These are phyloP conservation scores for Barnettozyma sp. DNA, from an alignment of 805 yeast genomes.

Conservation along the genomic window DNA sequence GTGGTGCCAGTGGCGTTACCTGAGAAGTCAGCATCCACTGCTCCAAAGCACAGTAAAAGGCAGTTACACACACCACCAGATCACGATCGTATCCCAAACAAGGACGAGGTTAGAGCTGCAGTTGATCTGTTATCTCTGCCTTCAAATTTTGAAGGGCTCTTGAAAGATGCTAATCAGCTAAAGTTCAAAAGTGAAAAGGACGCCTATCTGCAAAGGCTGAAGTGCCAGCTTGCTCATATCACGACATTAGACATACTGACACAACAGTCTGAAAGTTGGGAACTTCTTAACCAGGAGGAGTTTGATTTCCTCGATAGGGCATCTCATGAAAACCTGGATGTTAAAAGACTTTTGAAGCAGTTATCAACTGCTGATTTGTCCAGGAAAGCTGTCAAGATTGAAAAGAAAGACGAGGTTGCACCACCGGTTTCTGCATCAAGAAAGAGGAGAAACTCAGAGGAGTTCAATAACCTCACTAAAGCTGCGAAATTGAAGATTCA, in stretches of 20 bases:
- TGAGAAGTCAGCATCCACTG: too few species aligned
- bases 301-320: conserved; percentile 22
- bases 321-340: conserved; percentile 22
- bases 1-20: too few species aligned
- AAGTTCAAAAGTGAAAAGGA: conserved; percentile 20
- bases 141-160: conserved; percentile 12
- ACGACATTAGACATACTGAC: conserved; percentile 23
- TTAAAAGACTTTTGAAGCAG: conserved; percentile 25
- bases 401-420: conserved; percentile 6
- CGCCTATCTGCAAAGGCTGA: conserved; percentile 18
- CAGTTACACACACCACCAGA: too few species aligned
- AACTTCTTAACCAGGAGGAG: conserved; percentile 22
- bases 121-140: conserved; percentile 5
- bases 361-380: conserved; percentile 20
- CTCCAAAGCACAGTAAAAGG: too few species aligned
- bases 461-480: conserved; percentile 1
- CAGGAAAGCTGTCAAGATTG: conserved; percentile 16
- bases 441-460: conserved; percentile 12
- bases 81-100: too few species aligned
- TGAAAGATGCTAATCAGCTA: conserved; percentile 19
- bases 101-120: too few species aligned
- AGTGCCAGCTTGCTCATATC: conserved; percentile 22
- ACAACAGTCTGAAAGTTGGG: conserved; percentile 23
- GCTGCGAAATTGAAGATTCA: conserved; percentile 1
- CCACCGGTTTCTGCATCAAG: conserved; percentile 2